Percentiles rank a stretch among this genome's conserved stretches.
Conservation (phyloP, 140 eudicot genomes). For the Cichorium intybus region DNA sequence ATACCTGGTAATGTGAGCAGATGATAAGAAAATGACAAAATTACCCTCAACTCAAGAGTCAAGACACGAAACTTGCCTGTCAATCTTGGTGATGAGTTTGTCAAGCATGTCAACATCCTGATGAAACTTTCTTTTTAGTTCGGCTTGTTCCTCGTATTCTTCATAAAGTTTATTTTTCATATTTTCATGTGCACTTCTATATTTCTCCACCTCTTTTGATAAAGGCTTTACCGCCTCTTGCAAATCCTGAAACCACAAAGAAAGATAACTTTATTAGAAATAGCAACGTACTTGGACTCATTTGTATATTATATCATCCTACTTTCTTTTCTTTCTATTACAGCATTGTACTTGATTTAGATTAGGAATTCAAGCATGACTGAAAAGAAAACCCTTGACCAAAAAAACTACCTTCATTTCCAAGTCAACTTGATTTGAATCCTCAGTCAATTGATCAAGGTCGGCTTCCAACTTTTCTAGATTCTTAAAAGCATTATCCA, state of each 20-base stretch:
- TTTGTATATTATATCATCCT: too few species aligned
- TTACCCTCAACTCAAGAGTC: neutral
- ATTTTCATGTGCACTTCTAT: constrained; percentile 32
- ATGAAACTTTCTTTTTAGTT: constrained; percentile 31
- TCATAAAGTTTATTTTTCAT: constrained; percentile 38
- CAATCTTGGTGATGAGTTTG: constrained; percentile 38
- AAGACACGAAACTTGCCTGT: constrained; percentile 51
- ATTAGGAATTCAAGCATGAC: too few species aligned
- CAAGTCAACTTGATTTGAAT: constrained; percentile 53
- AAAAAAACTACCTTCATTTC: constrained; percentile 71
- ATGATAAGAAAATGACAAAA: neutral
- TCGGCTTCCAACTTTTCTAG: constrained; percentile 52
- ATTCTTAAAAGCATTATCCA: constrained; percentile 23
- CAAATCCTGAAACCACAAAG: constrained; percentile 48
- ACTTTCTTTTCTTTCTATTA: too few species aligned
- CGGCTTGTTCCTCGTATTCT: constrained; percentile 50
- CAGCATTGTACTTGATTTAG: too few species aligned
- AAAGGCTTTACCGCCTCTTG: constrained; percentile 61
- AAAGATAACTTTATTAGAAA: constrained; percentile 1
- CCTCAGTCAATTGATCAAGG: constrained; percentile 51
- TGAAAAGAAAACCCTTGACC: too few species aligned
- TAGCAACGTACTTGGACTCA: too few species aligned
- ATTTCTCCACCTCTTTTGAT: constrained; percentile 53
- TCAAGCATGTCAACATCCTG: constrained; percentile 53
- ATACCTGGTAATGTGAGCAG: constrained; percentile 44